Base-by-base conservation (phyloP, 768 basidiomycete genomes). In the Psilocybe tampanensis region DNA sequence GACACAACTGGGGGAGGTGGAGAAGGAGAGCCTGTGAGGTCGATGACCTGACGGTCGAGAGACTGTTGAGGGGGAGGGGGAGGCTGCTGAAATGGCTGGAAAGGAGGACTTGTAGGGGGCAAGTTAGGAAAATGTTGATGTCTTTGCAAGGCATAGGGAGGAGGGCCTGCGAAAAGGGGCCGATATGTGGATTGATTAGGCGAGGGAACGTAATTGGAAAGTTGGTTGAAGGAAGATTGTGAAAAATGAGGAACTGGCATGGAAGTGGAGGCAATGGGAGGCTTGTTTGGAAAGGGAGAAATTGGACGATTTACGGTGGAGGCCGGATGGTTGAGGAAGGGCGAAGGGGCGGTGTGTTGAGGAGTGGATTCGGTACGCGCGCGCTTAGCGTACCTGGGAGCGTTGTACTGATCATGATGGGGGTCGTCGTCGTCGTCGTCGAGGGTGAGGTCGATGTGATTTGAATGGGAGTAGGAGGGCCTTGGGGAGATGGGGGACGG, bases 1-100 rank as follows among this genome's bases (percentile, higher is more conserved):
- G 67, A 52, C 22, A 59, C 66, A 19, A 70, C 69, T 1, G 67
- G 57, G 2, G 81, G 80, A 12, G 80, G 79, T 45, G 82, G 73
- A 54, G 82, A 76, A 8, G 89, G 88, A 2, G 87, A 88, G 55
- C 77, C 74, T 17, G 88, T 92, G 32, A 92, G 82, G 79, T 92
- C 90, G 70, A 92, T 92, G 52, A 91, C 76, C 59, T 89, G 86
- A 56, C 75, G 77, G 48, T 67, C 68, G 5, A 70, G 62, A 42
- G 70, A 61, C 0, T 44, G 47, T 33, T 47, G 73, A 47, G 47
- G 49, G 50, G 55, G 49, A 44, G 64, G 68, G 21, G 64, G 62
- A 53, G 68, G 61, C 33, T 63, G 66, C 44, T 65, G 67, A 13
- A 45, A 49, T 57, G 68, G 64, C 41, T 70, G 71, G 21, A 68